Conservation (phyloP, 106 monocot genomes). For the Posidonia australis region DNA sequence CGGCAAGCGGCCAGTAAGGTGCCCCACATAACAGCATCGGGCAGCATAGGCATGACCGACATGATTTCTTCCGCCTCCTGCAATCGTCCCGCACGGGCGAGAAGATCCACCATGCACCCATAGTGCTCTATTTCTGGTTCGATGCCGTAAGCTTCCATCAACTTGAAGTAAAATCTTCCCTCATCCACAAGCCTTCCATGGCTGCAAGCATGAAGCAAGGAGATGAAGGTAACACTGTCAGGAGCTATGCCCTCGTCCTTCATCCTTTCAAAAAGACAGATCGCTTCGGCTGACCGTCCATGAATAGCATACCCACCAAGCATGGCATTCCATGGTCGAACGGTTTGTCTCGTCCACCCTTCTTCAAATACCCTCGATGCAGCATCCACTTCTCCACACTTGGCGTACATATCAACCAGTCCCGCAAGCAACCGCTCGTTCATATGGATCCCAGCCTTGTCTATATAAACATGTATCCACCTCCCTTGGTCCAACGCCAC, state of each 20-base stretch:
- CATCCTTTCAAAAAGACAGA: constrained; percentile 36
- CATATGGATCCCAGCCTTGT: constrained; percentile 21
- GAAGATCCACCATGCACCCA: constrained; percentile 54
- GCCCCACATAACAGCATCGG: constrained; percentile 34
- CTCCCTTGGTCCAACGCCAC: constrained; percentile 47
- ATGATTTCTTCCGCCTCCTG: constrained; percentile 36
- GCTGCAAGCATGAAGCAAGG: constrained; percentile 46
- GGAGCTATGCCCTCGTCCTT: constrained; percentile 10
- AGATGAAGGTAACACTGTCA: constrained; percentile 43
- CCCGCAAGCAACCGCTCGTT: constrained; percentile 36
- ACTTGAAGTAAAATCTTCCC: constrained; percentile 33
- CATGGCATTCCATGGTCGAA: constrained; percentile 42
- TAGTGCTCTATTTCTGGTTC: constrained; percentile 49
- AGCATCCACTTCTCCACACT: constrained; percentile 34
- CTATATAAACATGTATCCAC: constrained; percentile 44
- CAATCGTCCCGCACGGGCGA: constrained; percentile 39
- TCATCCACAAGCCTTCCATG: constrained; percentile 36
- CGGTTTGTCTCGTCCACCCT: constrained; percentile 1
- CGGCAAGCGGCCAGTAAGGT: constrained; percentile 31
- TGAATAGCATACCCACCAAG: constrained; percentile 42
- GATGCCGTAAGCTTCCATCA: constrained; percentile 26
- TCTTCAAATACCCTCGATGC: constrained; percentile 24
- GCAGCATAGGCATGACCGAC: constrained; percentile 27
- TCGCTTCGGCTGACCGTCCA: constrained; percentile 21
- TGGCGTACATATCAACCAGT: constrained; percentile 53